Base-by-base conservation (phyloP, 306 rosid species). In the Dalbergia oliveri region DNA sequence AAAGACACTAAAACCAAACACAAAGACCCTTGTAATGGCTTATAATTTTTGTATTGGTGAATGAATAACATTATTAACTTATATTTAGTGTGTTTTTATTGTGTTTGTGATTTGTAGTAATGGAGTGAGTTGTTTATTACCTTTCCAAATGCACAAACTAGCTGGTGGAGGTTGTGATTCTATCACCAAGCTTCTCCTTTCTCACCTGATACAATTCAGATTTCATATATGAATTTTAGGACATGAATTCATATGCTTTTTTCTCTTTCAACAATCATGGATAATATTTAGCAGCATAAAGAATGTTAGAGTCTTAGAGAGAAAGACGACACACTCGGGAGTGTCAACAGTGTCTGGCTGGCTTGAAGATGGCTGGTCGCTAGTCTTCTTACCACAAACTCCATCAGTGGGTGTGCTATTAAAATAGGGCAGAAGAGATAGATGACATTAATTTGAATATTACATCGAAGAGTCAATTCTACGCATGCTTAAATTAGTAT, bases 71-170 rank as follows among this genome's bases (percentile, higher is more conserved):
- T 14, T 53, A 15, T 53, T 15, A 53, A 53, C n/a, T n/a, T n/a
- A n/a, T n/a, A n/a, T n/a, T 53, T 53, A 47, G 53, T 47, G 11
- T 54, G 39, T 39, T 56, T 18, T 45, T 21, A 49, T 51, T 77
- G n/a, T 58, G 63, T 68, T 72, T 10, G 60, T 39, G 14, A 10
- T 10, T 53, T 14, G n/a, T 12, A 33, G 19, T 65, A n/a, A 51
- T 35, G 9, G 54, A 45, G 49, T 9, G 5, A 50, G 7, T 37
- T 37, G 14, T 63, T 53, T 3, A 45, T 45, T 8, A 8, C 97
- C 97, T 93, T 89, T 82, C 94, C 96, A 80, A 93, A 93, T 72
- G 97, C 96, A 80, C 94, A 93, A 82, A 93, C 97, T 47, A 93
- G 82, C 81, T 93, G 97, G 82, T 93, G 97, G 71, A 93, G 97